Evolutionary conservation across 2,329 filamentous ascomycete genomes (phyloP).

Genomic region (Alternaria triticimaculans): DNA sequence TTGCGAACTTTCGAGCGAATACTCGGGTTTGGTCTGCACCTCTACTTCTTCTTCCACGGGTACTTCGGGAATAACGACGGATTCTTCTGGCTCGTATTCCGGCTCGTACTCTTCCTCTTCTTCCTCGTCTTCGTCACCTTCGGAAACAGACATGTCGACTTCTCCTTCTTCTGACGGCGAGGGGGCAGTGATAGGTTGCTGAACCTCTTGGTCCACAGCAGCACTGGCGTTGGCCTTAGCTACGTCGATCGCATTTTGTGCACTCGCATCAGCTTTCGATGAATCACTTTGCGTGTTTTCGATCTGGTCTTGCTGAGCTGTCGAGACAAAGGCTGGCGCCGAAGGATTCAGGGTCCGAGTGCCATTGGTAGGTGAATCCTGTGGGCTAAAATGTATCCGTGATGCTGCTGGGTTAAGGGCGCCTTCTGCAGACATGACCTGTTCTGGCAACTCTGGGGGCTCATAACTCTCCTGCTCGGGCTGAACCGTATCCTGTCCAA

Average conservation of each 20-base stretch:
- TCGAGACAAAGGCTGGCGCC: constrained; percentile 37
- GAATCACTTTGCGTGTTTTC: neutral
- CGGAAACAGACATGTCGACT: constrained; percentile 44
- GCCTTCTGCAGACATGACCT: neutral
- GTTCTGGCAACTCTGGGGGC: neutral
- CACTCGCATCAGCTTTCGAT: neutral
- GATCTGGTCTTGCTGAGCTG: constrained; percentile 34
- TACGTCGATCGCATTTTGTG: neutral
- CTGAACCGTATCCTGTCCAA: constrained; percentile 8
- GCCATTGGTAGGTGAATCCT: neutral
- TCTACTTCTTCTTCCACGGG: constrained; percentile 8
- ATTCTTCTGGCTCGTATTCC: constrained; percentile 42
- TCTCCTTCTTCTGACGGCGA: constrained; percentile 44
- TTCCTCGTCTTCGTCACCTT: constrained; percentile 32
- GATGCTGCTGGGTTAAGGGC: neutral
- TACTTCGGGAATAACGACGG: constrained; percentile 2
- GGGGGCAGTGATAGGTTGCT: neutral
- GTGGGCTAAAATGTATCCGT: neutral
- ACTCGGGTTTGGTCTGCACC: constrained; percentile 4
- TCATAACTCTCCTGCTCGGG: neutral
- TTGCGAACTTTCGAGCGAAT: constrained; percentile 19
- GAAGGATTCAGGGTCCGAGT: neutral
- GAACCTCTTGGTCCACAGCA: neutral
- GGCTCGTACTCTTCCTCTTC: constrained; percentile 28
- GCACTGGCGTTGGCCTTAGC: neutral